Evolutionary conservation across 2,329 filamentous ascomycete genomes (phyloP), one percentile per base, ranked within the genome.

Genomic region (Exophiala alcalophila): DNA sequence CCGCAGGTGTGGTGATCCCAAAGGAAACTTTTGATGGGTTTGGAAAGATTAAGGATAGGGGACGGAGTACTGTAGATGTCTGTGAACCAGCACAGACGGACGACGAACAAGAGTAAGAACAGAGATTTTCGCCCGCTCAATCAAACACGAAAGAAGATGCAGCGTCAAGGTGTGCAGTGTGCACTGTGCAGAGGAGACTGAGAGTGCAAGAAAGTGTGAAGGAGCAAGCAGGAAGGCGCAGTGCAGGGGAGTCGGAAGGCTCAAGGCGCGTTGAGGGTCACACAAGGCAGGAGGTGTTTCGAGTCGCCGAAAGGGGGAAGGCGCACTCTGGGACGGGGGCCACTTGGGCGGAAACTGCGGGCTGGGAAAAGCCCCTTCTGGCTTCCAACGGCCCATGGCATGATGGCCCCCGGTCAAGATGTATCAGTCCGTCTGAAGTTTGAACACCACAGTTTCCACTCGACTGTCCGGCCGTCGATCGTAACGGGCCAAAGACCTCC

Each of bases 251-350:
- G 38, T 14, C 25, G n/a, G n/a, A n/a, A n/a, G n/a, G n/a, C n/a
- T n/a, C n/a, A n/a, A n/a, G 36, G 47, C 40, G 41, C 42, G 41
- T 35, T 35, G 47, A 42, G 32, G 19, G 46, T 49, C 20, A 38
- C 42, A 46, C 47, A 49, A 28, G 16, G 28, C 44, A 31, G 44
- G 45, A 46, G 44, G 38, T 49, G 49, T 52, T 52, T 52, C 49
- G 49, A 21, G 32, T 37, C 11, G 29, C 49, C 49, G 11, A 49
- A 49, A 40, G 23, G 20, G 45, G 49, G 20, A 49, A 49, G 27
- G 38, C n/a, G n/a, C n/a, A n/a, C n/a, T n/a, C n/a, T n/a, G 26
- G 36, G 26, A 16, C 5, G 24, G 16, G 25, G 34, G 16, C 10
- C 18, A 18, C 12, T 18, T 21, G 19, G 16, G 29, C 21, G 16